These are phyloP conservation scores for Synchytrium microbalum DNA, from an alignment of 371 early-diverging fungal species.

Conservation along the genomic window DNA sequence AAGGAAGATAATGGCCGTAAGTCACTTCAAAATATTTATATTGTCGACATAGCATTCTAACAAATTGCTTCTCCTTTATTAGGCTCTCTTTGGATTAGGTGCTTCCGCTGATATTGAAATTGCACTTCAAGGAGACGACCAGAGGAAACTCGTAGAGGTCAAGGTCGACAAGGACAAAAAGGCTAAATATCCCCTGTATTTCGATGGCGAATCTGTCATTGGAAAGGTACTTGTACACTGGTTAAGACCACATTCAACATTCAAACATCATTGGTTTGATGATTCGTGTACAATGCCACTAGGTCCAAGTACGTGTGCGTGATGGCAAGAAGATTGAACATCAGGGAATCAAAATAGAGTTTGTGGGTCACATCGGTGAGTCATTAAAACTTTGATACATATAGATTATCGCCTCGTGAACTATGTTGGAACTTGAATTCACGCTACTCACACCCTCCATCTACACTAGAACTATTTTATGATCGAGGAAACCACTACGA, in stretches of 20 bases:
- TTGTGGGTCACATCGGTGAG: conserved; percentile 88
- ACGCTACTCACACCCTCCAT: not conserved
- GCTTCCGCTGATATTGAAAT: conserved; percentile 77
- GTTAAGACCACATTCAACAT: not conserved
- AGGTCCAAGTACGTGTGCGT: conserved; percentile 81
- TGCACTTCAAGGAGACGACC: conserved; percentile 65
- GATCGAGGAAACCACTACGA: conserved; percentile 92
- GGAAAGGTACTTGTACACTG: conserved; percentile 67
- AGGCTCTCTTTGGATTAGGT: conserved; percentile 40
- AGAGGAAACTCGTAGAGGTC: conserved; percentile 78
- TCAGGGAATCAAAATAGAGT: conserved; percentile 94
- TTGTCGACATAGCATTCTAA: too few relatives aligned
- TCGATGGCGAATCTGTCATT: conserved; percentile 88
- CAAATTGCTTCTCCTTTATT: too few relatives aligned
- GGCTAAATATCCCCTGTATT: conserved; percentile 86
- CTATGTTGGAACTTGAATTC: not conserved
- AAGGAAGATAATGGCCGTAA: too few relatives aligned
- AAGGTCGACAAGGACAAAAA: conserved; percentile 68
- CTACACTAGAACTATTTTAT: conserved; percentile 73
- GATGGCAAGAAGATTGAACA: conserved; percentile 92
- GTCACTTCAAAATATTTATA: too few relatives aligned
- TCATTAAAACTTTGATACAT: not conserved
- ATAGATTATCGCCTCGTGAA: conserved; percentile 2
- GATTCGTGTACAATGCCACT: not conserved
- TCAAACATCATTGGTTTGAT: not conserved